Percentiles rank a stretch among this genome's conserved stretches.
Conservation (phyloP, 345 rosid species). For the Gossypium thurberi region DNA sequence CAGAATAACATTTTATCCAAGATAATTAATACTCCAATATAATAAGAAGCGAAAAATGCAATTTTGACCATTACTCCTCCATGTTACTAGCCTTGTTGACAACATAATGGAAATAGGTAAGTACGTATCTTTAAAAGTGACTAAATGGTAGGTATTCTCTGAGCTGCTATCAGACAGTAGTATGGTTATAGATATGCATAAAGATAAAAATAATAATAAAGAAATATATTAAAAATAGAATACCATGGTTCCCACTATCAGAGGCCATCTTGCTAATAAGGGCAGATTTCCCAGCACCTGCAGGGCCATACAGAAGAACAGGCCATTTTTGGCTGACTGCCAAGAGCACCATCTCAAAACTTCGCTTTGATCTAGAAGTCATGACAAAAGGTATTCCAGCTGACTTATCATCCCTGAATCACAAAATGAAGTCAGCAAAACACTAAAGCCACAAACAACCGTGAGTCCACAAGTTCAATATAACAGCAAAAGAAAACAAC, state of each 20-base stretch:
- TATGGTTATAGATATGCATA: neutral
- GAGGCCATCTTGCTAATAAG: slow-evolving; percentile 63
- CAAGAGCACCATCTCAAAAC: slow-evolving; percentile 71
- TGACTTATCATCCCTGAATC: slow-evolving; percentile 50
- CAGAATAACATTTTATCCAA: neutral
- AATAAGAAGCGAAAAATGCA: neutral
- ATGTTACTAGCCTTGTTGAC: neutral
- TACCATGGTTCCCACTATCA: slow-evolving; percentile 72
- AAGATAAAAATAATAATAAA: too few species aligned
- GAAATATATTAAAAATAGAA: neutral
- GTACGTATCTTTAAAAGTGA: neutral
- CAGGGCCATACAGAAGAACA: slow-evolving; percentile 82
- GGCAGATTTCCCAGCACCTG: slow-evolving; percentile 93
- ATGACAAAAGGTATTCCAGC: slow-evolving; percentile 50
- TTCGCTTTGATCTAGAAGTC: slow-evolving; percentile 49
- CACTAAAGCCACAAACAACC: neutral
- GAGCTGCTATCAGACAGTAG: neutral
- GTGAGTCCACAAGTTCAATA: neutral
- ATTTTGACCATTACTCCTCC: neutral
- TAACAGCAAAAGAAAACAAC: slow-evolving; percentile 6
- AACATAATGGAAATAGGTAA: neutral
- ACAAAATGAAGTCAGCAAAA: slow-evolving; percentile 12
- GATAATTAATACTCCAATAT: neutral
- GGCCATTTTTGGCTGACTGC: slow-evolving; percentile 92
- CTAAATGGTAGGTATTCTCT: neutral